Base-by-base conservation (phyloP, 345 rosid species). In the Salix suchowensis region DNA sequence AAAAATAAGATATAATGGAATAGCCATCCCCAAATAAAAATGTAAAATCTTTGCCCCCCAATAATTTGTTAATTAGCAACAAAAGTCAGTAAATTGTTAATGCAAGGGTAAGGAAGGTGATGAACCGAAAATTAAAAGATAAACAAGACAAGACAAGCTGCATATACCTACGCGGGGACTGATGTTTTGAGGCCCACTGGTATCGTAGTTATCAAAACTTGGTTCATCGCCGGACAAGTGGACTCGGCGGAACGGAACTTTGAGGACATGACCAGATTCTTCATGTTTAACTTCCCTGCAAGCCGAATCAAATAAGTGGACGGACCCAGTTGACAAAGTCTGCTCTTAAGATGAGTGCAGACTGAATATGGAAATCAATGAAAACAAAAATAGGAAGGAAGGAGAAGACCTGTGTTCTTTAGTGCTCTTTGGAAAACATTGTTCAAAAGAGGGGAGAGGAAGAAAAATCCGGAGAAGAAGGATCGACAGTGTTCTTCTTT, bases 111-210 rank as follows among this genome's bases (percentile, higher is more conserved):
- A 23, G 28, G 64, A 23, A 3, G 64, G 14, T 58, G 28, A 58
- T 23, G 12, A 58, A 58, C 28, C 4, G 26, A 23, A 10, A 58
- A 24, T 58, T n/a, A 24, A 23, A 58, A n/a, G 64, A 58, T 23
- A n/a, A 15, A 58, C 14, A 24, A 60, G 61, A n/a, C 32, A 39
- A 75, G 44, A n/a, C 32, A 39, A 75, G 75, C 58, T 64, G 24
- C 81, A 70, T n/a, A n/a, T 89, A 96, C 98, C 99, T 67, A 32
- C 55, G n/a, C 72, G 91, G 34, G 99, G 94, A 81, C 86, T 79
- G 68, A 92, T 87, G 80, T 92, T 85, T 60, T 92, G 98, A 70
- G 98, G 98, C 75, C 99, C 99, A 75, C 98, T 94, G 68, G 99
- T 96, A 81, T 96, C 98, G 77, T 96, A 96, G 34, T 75, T 89